Conservation (phyloP, 1,139 yeast species). For the Debaryomyces robertsiae region DNA sequence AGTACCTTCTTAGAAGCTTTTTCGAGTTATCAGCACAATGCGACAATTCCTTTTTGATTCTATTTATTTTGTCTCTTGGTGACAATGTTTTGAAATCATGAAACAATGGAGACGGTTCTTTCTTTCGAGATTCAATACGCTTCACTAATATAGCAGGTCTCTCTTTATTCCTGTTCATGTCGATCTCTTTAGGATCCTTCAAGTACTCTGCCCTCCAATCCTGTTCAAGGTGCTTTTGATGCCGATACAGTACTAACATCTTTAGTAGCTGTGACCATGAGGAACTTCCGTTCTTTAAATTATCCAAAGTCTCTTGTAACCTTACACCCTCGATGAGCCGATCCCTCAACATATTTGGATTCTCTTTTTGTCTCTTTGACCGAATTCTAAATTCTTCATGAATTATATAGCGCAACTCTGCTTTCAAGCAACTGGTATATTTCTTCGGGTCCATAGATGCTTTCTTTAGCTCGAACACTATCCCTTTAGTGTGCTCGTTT, state of each 20-base stretch:
- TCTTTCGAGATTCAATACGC: constrained; percentile 7
- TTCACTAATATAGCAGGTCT: constrained; percentile 13
- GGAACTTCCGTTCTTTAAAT: background rate
- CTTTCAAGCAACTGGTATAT: constrained; percentile 14
- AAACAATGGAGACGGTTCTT: background rate
- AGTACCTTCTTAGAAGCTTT: constrained; percentile 28
- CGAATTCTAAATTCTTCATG: constrained; percentile 20
- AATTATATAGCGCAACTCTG: constrained; percentile 23
- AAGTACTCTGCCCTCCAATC: constrained; percentile 22
- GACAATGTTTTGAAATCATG: background rate
- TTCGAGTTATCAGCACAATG: constrained; percentile 13
- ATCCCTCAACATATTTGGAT: constrained; percentile 10
- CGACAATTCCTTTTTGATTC: constrained; percentile 13
- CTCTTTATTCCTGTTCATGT: constrained; percentile 13
- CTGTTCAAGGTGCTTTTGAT: constrained; percentile 16
- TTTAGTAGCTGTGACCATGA: constrained; percentile 7
- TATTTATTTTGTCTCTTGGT: constrained; percentile 10
- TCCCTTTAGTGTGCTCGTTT: background rate
- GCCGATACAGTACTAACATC: constrained; percentile 19
- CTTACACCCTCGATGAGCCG: constrained; percentile 14
- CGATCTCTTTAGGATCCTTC: constrained; percentile 5
- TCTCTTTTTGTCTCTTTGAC: constrained; percentile 1
- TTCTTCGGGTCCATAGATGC: constrained; percentile 14
- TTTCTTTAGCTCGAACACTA: constrained; percentile 9
- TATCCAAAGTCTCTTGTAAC: constrained; percentile 12